Conservation (phyloP, 192 early-diverging fungal species). For the Chytriomyces sp. region DNA sequence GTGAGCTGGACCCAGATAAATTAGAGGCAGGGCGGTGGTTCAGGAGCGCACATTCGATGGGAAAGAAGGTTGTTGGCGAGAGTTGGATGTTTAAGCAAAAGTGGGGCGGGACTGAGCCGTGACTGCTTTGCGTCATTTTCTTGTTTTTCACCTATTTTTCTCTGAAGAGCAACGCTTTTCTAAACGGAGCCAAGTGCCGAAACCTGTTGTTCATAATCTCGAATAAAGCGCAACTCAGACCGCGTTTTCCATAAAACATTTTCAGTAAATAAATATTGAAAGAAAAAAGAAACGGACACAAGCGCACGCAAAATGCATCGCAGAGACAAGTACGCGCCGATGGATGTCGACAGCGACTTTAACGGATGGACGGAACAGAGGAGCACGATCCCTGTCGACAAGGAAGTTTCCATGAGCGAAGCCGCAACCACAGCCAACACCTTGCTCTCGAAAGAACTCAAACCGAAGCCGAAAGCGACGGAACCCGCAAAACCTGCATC, state of each 20-base stretch:
- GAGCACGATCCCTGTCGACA: background rate
- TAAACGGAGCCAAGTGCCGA: too few relatives aligned
- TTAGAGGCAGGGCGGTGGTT: slow-evolving; percentile 40
- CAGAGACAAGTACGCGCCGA: slow-evolving; percentile 24
- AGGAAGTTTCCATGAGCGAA: background rate
- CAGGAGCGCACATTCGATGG: slow-evolving; percentile 25
- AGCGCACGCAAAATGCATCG: background rate
- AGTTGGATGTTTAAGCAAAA: slow-evolving; percentile 44
- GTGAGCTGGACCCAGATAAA: too few relatives aligned
- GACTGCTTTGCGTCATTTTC: too few relatives aligned
- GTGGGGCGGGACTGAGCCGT: slow-evolving; percentile 34
- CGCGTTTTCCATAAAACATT: background rate
- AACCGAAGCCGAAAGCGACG: slow-evolving; percentile 6
- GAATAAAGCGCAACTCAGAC: too few relatives aligned
- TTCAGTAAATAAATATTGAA: background rate
- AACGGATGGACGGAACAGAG: background rate
- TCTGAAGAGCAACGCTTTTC: too few relatives aligned
- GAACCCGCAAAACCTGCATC: background rate
- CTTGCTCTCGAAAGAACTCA: background rate
- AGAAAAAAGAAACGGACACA: background rate
- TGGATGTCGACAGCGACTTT: slow-evolving; percentile 28
- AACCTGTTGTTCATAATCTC: too few relatives aligned
- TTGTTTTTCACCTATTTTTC: too few relatives aligned
- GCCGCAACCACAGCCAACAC: background rate
- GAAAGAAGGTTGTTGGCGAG: slow-evolving; percentile 28